These are phyloP conservation scores for Plasmodium berghei DNA, from an alignment of 169 alveolate genomes.

Conservation along the genomic window DNA sequence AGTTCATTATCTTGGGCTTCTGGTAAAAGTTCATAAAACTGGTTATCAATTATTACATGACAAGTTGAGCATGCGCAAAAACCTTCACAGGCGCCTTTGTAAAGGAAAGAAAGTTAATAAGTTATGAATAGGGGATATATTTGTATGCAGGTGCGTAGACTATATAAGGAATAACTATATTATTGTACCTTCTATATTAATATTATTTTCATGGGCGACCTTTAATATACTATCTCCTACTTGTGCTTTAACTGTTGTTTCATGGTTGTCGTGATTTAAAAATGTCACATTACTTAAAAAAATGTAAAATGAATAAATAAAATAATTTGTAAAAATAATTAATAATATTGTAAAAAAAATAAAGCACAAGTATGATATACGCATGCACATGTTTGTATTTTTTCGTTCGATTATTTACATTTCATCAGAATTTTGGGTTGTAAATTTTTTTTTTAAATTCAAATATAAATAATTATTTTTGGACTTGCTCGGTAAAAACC, in stretches of 20 bases:
- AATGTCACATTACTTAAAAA: constrained; percentile 79
- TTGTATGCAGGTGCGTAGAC: not conserved
- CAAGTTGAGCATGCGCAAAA: constrained; percentile 97
- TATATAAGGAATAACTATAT: not conserved
- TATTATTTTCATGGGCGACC: constrained; percentile 86
- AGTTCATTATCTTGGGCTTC: constrained; percentile 94
- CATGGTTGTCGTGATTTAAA: constrained; percentile 78
- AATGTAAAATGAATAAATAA: not conserved
- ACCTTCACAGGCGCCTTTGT: constrained; percentile 97
- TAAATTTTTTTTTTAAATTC: constrained; percentile 20
- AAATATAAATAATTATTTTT: constrained; percentile 23
- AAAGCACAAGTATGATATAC: constrained; percentile 1
- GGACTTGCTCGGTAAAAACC: constrained; percentile 29
- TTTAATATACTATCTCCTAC: constrained; percentile 87
- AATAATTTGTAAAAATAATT: not conserved
- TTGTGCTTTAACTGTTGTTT: constrained; percentile 82
- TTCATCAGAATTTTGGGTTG: constrained; percentile 50
- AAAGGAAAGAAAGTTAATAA: not conserved
- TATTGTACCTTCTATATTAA: constrained; percentile 87
- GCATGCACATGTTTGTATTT: not conserved
- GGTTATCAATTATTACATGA: constrained; percentile 94
- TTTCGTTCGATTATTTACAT: constrained; percentile 14
- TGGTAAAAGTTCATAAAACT: constrained; percentile 89
- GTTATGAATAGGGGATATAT: not conserved
- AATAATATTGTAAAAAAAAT: not conserved